Evolutionary conservation across 2,329 filamentous ascomycete genomes (phyloP), one percentile per base, ranked within the genome.

Genomic region (Aspergillus terreus): DNA sequence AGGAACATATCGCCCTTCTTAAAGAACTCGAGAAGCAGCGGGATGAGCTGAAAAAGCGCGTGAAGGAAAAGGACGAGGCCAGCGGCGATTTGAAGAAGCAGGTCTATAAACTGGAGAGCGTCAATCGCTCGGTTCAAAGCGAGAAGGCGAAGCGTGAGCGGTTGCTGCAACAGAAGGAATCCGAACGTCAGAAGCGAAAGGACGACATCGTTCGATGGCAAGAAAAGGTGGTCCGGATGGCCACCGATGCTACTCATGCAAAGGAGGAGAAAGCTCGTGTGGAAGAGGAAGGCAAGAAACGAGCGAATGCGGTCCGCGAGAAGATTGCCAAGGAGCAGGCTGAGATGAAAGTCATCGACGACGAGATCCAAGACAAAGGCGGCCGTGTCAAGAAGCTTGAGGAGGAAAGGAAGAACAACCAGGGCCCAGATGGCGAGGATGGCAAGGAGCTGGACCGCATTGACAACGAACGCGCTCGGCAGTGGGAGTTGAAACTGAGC

Each of bases 1-100:
- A 83, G 35, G 88, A 92, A 47, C 84, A 83, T 53, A 82, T 82
- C 58, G 76, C 79, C n/a, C 73, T 82, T 47, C 74, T 89, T 58
- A 81, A 83, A 36, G 83, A 88, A 42, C 68, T 96, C 30, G 83
- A 86, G 49, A 84, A 84, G 52, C 90, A 95, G 62, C 87, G 90
- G 53, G 89, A 95, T 58, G 82, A 86, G 46, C 84, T 96, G 67
- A 86, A 82, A 62, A 85, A 86, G 55, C 80, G 85, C 17, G 78
- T 94, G 49, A 94, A 89, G 67, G 90, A 95, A 64, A 96, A 95
- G 69, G 92, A 97, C 58, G 90, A 95, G 63, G 88, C 86, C 46
- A 96, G 90, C 45, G 85, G 89, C 42, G 90, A 91, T 64, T 73
- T 96, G 49, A 90, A 88, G 63, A 87, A 87, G 56, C 86, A 92